These are phyloP conservation scores for Vickermania ingenoplastis DNA, from an alignment of 208 protist genomes.

Conservation along the genomic window DNA sequence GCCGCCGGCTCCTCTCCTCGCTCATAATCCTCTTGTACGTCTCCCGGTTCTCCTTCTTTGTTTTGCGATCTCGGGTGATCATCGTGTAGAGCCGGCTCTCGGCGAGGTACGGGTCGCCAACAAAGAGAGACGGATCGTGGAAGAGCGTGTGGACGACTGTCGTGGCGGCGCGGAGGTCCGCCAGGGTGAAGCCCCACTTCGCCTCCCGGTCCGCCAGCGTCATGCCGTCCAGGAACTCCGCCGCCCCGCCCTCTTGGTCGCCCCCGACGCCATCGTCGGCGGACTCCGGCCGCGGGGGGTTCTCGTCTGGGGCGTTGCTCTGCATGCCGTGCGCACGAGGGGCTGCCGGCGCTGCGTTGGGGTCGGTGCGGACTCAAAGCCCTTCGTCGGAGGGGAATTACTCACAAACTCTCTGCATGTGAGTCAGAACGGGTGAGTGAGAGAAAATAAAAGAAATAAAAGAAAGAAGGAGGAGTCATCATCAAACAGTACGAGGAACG, in stretches of 20 bases:
- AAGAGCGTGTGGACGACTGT: conserved; percentile 79
- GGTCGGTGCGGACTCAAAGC: neutral
- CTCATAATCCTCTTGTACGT: conserved; percentile 76
- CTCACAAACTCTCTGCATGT: neutral
- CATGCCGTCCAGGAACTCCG: conserved; percentile 8
- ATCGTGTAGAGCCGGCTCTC: conserved; percentile 87
- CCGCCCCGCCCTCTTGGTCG: too few species aligned
- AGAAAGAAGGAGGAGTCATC: neutral
- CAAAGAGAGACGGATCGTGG: conserved; percentile 65
- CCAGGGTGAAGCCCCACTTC: conserved; percentile 79
- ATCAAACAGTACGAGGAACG: too few species aligned
- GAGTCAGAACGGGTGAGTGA: conserved; percentile 6
- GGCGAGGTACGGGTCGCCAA: conserved; percentile 65
- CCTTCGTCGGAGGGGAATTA: neutral
- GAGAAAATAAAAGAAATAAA: neutral
- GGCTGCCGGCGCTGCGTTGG: neutral
- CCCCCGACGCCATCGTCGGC: too few species aligned
- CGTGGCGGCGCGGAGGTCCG: conserved; percentile 50
- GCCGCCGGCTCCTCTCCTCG: conserved; percentile 65
- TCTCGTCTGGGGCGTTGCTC: too few species aligned
- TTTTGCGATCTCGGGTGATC: conserved; percentile 82
- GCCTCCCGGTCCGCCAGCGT: conserved; percentile 47
- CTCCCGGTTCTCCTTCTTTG: conserved; percentile 62
- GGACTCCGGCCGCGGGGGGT: too few species aligned
- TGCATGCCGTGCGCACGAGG: too few species aligned